Evolutionary conservation across 345 rosid species (phyloP).

Genomic region (Corchorus capsularis): DNA sequence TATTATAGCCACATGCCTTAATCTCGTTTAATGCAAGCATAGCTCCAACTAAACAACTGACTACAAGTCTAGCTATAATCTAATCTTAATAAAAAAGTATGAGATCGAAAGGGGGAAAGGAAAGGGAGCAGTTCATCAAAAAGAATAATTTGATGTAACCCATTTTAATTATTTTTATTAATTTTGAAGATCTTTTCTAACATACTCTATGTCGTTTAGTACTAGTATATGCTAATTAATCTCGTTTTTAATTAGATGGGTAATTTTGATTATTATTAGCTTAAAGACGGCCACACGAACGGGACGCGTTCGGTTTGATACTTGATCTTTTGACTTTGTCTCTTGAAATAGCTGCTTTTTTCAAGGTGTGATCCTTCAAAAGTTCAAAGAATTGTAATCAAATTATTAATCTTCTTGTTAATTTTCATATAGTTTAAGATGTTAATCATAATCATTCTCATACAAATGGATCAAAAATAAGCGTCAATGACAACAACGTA

Average conservation of each 20-base stretch:
- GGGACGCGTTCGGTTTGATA: constrained; percentile 8
- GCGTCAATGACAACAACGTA: constrained; percentile 40
- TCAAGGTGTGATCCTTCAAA: neutral
- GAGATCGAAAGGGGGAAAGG: neutral
- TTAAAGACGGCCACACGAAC: constrained; percentile 31
- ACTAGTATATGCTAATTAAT: constrained; percentile 9
- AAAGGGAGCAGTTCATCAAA: constrained; percentile 36
- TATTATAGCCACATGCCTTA: constrained; percentile 19
- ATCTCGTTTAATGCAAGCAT: constrained; percentile 18
- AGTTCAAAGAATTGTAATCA: no score
- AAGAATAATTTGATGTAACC: constrained; percentile 35
- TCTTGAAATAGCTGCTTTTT: neutral
- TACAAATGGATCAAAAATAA: constrained; percentile 41
- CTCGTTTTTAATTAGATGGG: constrained; percentile 3
- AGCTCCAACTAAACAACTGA: constrained; percentile 31
- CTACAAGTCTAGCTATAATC: neutral
- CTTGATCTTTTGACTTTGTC: constrained; percentile 21
- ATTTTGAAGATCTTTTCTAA: constrained; percentile 6
- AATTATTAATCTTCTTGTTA: no score
- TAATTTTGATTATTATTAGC: neutral
- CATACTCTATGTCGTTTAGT: constrained; percentile 24
- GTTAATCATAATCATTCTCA: constrained; percentile 15
- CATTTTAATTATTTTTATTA: neutral
- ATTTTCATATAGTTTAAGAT: neutral
- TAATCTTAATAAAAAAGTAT: neutral